Conservation (phyloP, 2,329 filamentous ascomycete genomes). For the Venturia pyrina region DNA sequence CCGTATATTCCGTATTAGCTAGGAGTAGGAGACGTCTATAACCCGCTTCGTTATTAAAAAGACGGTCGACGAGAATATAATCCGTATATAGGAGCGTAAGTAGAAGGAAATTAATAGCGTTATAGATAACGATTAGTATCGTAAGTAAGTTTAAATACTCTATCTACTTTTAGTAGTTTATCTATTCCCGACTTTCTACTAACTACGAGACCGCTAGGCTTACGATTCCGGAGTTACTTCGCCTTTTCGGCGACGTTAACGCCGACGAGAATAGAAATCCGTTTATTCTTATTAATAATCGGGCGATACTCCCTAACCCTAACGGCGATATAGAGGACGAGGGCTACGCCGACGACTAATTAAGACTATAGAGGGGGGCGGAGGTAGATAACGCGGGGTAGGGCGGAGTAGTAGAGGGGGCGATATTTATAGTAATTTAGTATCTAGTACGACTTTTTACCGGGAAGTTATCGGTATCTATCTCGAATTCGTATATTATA, state of each 20-base stretch:
- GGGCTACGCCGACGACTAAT: constrained; percentile 21
- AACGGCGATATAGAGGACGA: constrained; percentile 17
- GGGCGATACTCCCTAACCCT: constrained; percentile 22
- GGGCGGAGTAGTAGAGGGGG: not conserved
- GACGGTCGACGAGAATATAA: constrained; percentile 49
- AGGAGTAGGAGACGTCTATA: constrained; percentile 49
- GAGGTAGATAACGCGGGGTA: not conserved
- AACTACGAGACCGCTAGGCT: constrained; percentile 20
- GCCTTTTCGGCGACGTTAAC: constrained; percentile 31
- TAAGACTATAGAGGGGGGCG: too few relatives aligned
- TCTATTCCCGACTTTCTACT: not conserved
- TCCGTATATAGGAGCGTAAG: constrained; percentile 47
- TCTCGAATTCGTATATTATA: not conserved
- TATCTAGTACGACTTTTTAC: not conserved
- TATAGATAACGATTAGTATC: constrained; percentile 29
- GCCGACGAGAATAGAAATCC: constrained; percentile 29
- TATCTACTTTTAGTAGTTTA: not conserved
- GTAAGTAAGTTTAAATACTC: too few relatives aligned
- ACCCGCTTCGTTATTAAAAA: constrained; percentile 46
- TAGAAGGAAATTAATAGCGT: constrained; percentile 33
- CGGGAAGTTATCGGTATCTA: not conserved
- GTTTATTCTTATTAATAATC: constrained; percentile 32
- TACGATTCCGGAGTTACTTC: constrained; percentile 31
- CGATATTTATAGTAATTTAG: not conserved
- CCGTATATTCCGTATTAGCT: constrained; percentile 56